Base-by-base conservation (phyloP, 345 rosid species). In the Nephelium lappaceum region DNA sequence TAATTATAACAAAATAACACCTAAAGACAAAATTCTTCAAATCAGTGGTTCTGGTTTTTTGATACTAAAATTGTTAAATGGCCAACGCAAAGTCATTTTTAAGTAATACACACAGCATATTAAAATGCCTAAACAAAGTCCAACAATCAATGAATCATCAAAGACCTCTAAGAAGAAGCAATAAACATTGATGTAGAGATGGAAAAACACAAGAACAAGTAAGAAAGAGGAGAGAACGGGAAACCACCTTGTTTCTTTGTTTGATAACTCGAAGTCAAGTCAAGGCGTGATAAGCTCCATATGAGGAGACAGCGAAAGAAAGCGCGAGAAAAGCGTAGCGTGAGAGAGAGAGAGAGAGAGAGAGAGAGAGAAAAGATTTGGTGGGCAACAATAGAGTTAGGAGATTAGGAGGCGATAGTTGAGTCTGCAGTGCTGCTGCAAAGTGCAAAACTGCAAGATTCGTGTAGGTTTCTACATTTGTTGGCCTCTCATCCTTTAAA, bases 271-370 rank as follows among this genome's bases (percentile, higher is more conserved):
- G 27, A 53, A 62, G 64, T 36, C 61, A 64, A 62, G 36, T 42
- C 27, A 60, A 74, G 71, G n/a, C 16, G 43, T 5, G 11, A 27
- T 1, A 69, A 53, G 57, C 42, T 71, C 15, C 66, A 78, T 74
- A 65, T 8, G 39, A 38, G 24, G 41, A 74, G 27, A 73, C 10
- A 45, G 70, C 41, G 51, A 57, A 51, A 61, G 75, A 51, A 60
- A 71, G 73, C 2, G 82, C 86, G 81, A 75, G 79, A 75, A 73
- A 63, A 51, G 60, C 80, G 85, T 60, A 0, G 36, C 36, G 36
- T 38, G 15, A 27, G 11, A 66, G 72, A 71, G 16, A 71, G n/a
- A n/a, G n/a, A n/a, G n/a, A n/a, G n/a, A n/a, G n/a, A n/a, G n/a
- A n/a, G n/a, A n/a, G n/a, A n/a, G n/a, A n/a, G n/a, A n/a, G n/a